phyloP scores from a whole-genome alignment of 306 rosid genomes.

The Luffa acutangula region DNA sequence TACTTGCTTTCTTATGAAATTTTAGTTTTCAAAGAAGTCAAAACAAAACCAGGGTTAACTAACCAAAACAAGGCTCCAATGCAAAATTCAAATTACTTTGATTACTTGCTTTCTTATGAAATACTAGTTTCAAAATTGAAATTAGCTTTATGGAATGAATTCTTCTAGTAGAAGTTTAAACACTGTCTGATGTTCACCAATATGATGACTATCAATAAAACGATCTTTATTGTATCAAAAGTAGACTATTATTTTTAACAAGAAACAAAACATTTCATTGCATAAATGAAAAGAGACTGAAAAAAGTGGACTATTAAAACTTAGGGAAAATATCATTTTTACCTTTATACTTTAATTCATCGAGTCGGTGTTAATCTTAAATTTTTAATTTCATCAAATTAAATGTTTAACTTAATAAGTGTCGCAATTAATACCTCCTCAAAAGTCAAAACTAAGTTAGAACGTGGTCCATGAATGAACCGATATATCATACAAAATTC shows the following conservation, averaged over 20 bases:
- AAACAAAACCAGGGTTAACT: background rate
- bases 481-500: background rate
- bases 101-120: background rate
- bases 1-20: background rate
- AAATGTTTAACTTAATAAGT: no score
- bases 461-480: background rate
- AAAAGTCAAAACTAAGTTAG: background rate
- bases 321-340: background rate
- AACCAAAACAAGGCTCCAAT: background rate
- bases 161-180: background rate
- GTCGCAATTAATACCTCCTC: background rate
- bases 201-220: background rate
- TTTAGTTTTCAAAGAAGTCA: background rate
- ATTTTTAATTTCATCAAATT: no score
- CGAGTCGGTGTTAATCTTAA: background rate
- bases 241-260: no score
- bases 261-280: no score
- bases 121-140: background rate
- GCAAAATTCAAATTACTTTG: background rate
- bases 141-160: background rate
- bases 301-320: background rate
- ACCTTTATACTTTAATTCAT: background rate
- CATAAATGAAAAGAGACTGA: no score
- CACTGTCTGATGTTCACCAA: background rate
- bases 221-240: no score